Conservation (phyloP, 129 eudicot genomes). For the Silybum marianum region DNA sequence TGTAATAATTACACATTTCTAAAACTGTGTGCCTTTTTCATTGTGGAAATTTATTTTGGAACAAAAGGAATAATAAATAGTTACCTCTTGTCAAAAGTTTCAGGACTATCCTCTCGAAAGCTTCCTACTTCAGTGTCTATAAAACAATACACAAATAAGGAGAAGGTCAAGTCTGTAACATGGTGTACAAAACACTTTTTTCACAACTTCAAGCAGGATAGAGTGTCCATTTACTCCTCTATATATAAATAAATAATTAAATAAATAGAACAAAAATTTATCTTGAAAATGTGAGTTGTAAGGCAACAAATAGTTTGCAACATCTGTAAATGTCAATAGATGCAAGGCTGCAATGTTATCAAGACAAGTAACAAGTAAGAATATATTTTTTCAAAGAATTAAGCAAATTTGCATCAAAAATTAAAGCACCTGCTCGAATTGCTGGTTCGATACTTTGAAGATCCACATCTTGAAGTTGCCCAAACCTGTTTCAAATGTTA, state of each 20-base stretch:
- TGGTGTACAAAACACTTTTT: background rate
- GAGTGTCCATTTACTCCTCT: background rate
- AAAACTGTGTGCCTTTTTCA: background rate
- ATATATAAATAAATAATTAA: too few relatives aligned
- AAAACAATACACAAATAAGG: background rate
- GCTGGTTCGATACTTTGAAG: conserved; percentile 94
- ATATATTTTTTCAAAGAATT: background rate
- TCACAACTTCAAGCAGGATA: background rate
- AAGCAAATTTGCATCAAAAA: background rate
- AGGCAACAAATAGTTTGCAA: background rate
- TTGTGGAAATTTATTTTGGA: background rate
- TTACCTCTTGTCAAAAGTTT: conserved; percentile 73
- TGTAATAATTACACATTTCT: background rate
- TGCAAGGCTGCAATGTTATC: background rate
- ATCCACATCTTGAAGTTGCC: conserved; percentile 97
- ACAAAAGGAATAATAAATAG: background rate
- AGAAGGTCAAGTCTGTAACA: background rate
- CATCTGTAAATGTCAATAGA: background rate
- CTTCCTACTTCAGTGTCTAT: conserved; percentile 82
- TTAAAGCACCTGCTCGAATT: conserved; percentile 75
- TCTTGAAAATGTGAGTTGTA: background rate
- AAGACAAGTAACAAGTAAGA: background rate
- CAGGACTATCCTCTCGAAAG: conserved; percentile 78
- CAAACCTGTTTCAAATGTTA: conserved; percentile 63
- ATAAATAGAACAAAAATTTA: too few relatives aligned